These are phyloP conservation scores for Neolentinus lepideus DNA, from an alignment of 1,284 basidiomycete species.

Conservation along the genomic window DNA sequence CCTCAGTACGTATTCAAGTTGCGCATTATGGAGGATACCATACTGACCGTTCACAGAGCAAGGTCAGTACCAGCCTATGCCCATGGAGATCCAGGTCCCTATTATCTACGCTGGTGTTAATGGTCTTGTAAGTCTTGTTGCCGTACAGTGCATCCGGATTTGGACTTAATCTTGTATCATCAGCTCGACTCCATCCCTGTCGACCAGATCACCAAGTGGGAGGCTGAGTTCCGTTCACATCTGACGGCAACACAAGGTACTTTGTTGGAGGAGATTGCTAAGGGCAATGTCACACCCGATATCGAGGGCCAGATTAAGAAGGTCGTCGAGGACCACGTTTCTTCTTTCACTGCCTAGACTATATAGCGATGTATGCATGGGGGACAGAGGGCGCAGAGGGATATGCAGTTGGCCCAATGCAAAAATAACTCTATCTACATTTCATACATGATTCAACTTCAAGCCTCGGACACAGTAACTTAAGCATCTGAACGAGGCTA, in stretches of 20 bases:
- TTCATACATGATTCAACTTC: background rate
- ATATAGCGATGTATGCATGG: constrained; percentile 5
- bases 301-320: constrained; percentile 93
- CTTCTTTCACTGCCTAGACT: constrained; percentile 68
- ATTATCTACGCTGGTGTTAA: constrained; percentile 99
- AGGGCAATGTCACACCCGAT: constrained; percentile 81
- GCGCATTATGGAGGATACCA: background rate
- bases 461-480: background rate
- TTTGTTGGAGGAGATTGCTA: constrained; percentile 78
- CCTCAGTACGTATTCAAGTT: constrained; percentile 55
- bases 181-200: constrained; percentile 89
- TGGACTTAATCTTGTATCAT: too few relatives aligned
- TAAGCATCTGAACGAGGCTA: too few relatives aligned
- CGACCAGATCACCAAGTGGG: constrained; percentile 93
- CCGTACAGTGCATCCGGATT: too few relatives aligned
- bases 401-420: background rate
- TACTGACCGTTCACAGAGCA: constrained; percentile 54
- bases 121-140: constrained; percentile 66
- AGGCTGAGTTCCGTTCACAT: constrained; percentile 84
- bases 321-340: constrained; percentile 81
- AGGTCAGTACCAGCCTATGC: constrained; percentile 91
- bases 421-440: background rate
- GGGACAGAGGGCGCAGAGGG: background rate
- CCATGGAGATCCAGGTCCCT: constrained; percentile 95
- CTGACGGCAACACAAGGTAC: constrained; percentile 60